Evolutionary conservation across 176 grass and related monocot genomes (phyloP).

Genomic region (Musa schizocarpa): DNA sequence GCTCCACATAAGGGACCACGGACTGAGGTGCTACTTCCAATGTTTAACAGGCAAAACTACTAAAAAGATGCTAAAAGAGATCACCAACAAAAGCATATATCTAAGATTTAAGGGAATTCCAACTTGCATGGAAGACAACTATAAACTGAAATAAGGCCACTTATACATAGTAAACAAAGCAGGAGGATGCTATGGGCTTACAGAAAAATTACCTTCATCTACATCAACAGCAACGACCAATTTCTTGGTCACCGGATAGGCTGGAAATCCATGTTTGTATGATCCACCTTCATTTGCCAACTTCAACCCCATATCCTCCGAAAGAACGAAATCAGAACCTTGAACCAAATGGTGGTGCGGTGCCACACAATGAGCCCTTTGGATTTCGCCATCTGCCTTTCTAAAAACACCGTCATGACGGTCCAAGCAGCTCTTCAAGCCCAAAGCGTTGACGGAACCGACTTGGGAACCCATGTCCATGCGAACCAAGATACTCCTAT

Average conservation of each 20-base stretch:
- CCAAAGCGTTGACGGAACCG: constrained; percentile 28
- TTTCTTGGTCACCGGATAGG: constrained; percentile 28
- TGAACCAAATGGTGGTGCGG: constrained; percentile 32
- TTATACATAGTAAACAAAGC: not conserved
- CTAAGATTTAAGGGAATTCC: too few species aligned
- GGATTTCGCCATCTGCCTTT: constrained; percentile 28
- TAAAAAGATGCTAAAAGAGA: too few species aligned
- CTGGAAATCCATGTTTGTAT: constrained; percentile 37
- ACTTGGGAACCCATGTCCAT: constrained; percentile 29
- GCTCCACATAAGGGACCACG: too few species aligned
- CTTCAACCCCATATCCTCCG: constrained; percentile 25
- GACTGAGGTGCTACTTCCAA: too few species aligned
- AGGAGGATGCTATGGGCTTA: not conserved
- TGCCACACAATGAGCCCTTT: constrained; percentile 34
- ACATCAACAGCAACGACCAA: constrained; percentile 97
- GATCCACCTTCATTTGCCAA: constrained; percentile 38
- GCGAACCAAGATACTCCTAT: constrained; percentile 28
- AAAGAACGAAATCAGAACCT: constrained; percentile 29
- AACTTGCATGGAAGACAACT: too few species aligned
- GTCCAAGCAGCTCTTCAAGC: constrained; percentile 42
- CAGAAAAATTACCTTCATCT: constrained; percentile 63
- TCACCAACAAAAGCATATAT: too few species aligned
- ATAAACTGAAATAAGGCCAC: not conserved
- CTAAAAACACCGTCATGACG: constrained; percentile 32
- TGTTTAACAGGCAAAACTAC: too few species aligned